Percentiles rank a stretch among this genome's conserved stretches.
Evolutionary conservation across 805 yeast genomes (phyloP).

Genomic region (Pichia deserticola): DNA sequence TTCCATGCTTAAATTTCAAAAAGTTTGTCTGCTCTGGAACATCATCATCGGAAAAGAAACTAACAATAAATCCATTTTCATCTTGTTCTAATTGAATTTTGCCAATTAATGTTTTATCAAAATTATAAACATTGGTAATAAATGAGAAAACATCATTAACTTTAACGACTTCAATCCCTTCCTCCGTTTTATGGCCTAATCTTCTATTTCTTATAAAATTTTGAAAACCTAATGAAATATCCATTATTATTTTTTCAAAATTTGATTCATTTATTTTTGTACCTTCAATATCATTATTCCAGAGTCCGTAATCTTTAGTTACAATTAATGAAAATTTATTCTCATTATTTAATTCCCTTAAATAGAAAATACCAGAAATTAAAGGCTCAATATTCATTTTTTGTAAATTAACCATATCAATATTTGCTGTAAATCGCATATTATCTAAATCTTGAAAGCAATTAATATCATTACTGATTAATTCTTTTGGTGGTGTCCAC

Average conservation of each 20-base stretch:
- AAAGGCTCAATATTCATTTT: conserved; percentile 3
- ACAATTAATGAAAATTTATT: neutral
- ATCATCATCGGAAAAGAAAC: conserved; percentile 7
- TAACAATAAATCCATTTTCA: conserved; percentile 5
- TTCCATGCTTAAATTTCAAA: neutral
- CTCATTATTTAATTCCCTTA: neutral
- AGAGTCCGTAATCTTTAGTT: conserved; percentile 3
- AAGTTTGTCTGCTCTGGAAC: conserved; percentile 7
- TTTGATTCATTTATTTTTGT: neutral
- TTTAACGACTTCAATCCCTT: too few species aligned
- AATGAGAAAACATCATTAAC: conserved; percentile 6
- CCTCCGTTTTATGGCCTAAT: neutral
- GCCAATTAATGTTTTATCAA: conserved; percentile 9
- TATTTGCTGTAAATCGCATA: neutral
- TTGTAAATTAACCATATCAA: neutral
- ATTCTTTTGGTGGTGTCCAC: conserved; percentile 1
- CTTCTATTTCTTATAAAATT: neutral
- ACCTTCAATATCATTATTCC: neutral
- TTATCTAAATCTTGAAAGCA: neutral
- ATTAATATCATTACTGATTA: conserved; percentile 1
- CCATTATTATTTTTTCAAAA: neutral
- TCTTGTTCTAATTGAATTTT: conserved; percentile 11
- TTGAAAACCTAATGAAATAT: conserved; percentile 5
- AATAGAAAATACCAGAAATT: conserved; percentile 6
- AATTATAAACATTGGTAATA: conserved; percentile 10